Evolutionary conservation across 768 basidiomycete genomes (phyloP).

Genomic region (Ramaria rubella): DNA sequence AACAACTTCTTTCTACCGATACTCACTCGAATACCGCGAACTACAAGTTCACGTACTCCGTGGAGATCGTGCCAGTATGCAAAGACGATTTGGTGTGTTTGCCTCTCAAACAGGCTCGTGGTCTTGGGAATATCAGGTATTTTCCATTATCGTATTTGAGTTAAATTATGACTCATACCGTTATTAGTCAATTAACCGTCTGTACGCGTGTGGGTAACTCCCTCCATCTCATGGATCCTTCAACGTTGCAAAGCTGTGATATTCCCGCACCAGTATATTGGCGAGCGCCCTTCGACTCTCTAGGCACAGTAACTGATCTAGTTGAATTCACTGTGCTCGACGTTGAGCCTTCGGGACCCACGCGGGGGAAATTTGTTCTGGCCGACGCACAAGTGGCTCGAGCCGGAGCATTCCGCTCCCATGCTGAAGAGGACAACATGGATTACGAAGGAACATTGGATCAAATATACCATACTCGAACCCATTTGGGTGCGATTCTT

Average conservation of each 20-base stretch:
- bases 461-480: constrained; percentile 91
- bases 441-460: constrained; percentile 59
- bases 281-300: constrained; percentile 82
- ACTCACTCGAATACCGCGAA: constrained; percentile 89
- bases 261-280: constrained; percentile 76
- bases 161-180: background rate
- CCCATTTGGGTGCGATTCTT: constrained; percentile 87
- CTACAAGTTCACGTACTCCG: constrained; percentile 96
- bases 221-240: constrained; percentile 83
- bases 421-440: constrained; percentile 41
- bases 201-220: constrained; percentile 91
- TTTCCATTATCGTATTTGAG: background rate
- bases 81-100: constrained; percentile 96
- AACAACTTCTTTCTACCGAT: constrained; percentile 90
- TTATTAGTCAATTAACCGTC: constrained; percentile 61
- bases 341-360: constrained; percentile 73
- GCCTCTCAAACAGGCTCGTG: constrained; percentile 73
- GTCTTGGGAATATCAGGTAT: constrained; percentile 74
- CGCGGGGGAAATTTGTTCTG: constrained; percentile 73
- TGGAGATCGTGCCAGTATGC: constrained; percentile 95
- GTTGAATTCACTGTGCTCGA: constrained; percentile 95
- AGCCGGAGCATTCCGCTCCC: constrained; percentile 68
- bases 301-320: constrained; percentile 78
- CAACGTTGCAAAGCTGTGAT: constrained; percentile 79
- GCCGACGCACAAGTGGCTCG: constrained; percentile 89